Conservation (phyloP, 2,329 filamentous ascomycete genomes). For the Cryphonectria radicalis region DNA sequence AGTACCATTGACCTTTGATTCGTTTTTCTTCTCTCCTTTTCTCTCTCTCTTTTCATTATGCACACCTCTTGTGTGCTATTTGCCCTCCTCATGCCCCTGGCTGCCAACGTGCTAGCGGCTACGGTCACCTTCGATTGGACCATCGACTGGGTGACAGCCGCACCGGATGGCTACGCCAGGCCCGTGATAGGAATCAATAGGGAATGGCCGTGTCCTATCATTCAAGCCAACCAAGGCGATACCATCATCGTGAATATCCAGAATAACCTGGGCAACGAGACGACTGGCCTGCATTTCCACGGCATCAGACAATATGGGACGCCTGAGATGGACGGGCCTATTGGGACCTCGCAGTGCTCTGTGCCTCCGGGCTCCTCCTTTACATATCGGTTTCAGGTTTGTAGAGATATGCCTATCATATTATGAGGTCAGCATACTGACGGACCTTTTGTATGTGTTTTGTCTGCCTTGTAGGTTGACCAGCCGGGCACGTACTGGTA, state of each 20-base stretch:
- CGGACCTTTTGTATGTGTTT: slow-evolving; percentile 4
- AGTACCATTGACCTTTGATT: too few species aligned
- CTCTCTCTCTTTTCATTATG: slow-evolving; percentile 17
- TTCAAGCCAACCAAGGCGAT: slow-evolving; percentile 57
- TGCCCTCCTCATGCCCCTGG: slow-evolving; percentile 30
- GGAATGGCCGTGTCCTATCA: slow-evolving; percentile 62
- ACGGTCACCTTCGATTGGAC: slow-evolving; percentile 45
- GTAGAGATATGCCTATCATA: slow-evolving; percentile 30
- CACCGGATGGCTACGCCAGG: slow-evolving; percentile 43
- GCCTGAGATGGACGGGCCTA: slow-evolving; percentile 62
- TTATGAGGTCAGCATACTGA: neutral
- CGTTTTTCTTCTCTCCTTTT: too few species aligned
- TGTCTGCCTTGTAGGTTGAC: slow-evolving; percentile 39
- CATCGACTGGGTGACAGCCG: slow-evolving; percentile 45
- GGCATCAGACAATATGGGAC: slow-evolving; percentile 60
- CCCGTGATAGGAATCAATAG: slow-evolving; percentile 60
- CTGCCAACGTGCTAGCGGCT: slow-evolving; percentile 35
- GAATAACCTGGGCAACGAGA: slow-evolving; percentile 58
- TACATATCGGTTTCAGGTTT: slow-evolving; percentile 55
- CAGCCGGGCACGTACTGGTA: slow-evolving; percentile 55
- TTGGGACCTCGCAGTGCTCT: slow-evolving; percentile 57
- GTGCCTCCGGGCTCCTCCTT: slow-evolving; percentile 57
- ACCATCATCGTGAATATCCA: slow-evolving; percentile 52
- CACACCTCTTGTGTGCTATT: neutral
- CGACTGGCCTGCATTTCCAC: slow-evolving; percentile 61